Conservation (phyloP, 1,139 yeast genomes). For the Hansenula lynferdii region DNA sequence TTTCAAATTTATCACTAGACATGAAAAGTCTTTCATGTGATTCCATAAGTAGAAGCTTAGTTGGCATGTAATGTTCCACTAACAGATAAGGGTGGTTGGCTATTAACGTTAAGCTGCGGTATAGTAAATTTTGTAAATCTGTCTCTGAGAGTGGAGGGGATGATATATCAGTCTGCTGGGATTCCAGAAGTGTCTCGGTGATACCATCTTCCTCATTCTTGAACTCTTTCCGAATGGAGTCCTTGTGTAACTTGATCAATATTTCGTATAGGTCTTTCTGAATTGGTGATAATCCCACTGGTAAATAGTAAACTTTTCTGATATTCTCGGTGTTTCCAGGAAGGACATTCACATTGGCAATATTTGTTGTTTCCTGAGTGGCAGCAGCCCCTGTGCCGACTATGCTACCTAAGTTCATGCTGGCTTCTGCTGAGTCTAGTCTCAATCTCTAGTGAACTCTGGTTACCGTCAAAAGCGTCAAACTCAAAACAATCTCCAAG, state of each 20-base stretch:
- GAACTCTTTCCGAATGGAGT: slow-evolving; percentile 33
- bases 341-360: neutral
- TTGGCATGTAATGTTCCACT: slow-evolving; percentile 74
- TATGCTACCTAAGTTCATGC: slow-evolving; percentile 1
- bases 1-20: slow-evolving; percentile 55
- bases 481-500: too few relatives aligned
- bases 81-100: slow-evolving; percentile 63
- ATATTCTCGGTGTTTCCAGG: neutral
- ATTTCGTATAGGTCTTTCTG: slow-evolving; percentile 55
- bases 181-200: slow-evolving; percentile 8
- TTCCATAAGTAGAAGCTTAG: slow-evolving; percentile 59
- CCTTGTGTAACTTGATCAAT: slow-evolving; percentile 45
- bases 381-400: neutral
- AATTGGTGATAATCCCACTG: slow-evolving; percentile 48
- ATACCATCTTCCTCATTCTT: slow-evolving; percentile 11
- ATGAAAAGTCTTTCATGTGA: slow-evolving; percentile 48
- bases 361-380: too few relatives aligned
- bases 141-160: slow-evolving; percentile 24
- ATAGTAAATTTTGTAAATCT: slow-evolving; percentile 37
- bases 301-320: slow-evolving; percentile 40
- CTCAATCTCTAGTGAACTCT: too few relatives aligned
- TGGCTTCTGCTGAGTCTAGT: too few relatives aligned
- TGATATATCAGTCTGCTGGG: slow-evolving; percentile 12
- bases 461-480: too few relatives aligned
- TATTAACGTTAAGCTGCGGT: slow-evolving; percentile 44